Evolutionary conservation across 257 asterid species (phyloP).

Genomic region (Gentiana dahurica): DNA sequence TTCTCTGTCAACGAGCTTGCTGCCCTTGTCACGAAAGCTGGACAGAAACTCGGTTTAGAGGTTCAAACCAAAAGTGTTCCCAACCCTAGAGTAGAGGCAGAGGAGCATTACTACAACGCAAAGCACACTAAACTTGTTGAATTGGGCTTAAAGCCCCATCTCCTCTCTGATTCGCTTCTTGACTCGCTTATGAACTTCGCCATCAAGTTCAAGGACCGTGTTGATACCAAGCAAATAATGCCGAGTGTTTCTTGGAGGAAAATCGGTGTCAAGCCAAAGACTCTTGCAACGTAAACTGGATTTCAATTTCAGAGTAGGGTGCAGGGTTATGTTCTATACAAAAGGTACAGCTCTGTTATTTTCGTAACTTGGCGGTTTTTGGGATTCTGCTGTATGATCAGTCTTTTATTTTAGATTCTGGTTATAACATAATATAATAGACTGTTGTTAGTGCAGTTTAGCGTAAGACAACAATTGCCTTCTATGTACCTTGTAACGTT

Average conservation of each 20-base stretch:
- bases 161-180: conserved; percentile 84
- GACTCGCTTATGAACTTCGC: conserved; percentile 87
- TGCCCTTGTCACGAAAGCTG: conserved; percentile 73
- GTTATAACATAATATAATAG: too few species aligned
- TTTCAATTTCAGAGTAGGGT: background rate
- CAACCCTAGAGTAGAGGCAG: conserved; percentile 96
- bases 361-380: too few species aligned
- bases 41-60: conserved; percentile 74
- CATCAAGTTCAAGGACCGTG: conserved; percentile 64
- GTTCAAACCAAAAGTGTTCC: conserved; percentile 65
- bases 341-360: too few species aligned
- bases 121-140: conserved; percentile 85
- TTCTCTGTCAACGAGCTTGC: conserved; percentile 95
- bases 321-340: too few species aligned
- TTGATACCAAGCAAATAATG: conserved; percentile 81
- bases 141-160: conserved; percentile 83
- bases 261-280: conserved; percentile 69
- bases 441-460: too few species aligned
- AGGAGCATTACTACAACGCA: conserved; percentile 93
- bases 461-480: too few species aligned
- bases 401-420: too few species aligned
- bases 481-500: too few species aligned
- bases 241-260: conserved; percentile 93
- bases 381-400: too few species aligned
- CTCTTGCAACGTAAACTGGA: conserved; percentile 39